Conservation (phyloP, 441 rosid species). For the Biscutella laevigata region DNA sequence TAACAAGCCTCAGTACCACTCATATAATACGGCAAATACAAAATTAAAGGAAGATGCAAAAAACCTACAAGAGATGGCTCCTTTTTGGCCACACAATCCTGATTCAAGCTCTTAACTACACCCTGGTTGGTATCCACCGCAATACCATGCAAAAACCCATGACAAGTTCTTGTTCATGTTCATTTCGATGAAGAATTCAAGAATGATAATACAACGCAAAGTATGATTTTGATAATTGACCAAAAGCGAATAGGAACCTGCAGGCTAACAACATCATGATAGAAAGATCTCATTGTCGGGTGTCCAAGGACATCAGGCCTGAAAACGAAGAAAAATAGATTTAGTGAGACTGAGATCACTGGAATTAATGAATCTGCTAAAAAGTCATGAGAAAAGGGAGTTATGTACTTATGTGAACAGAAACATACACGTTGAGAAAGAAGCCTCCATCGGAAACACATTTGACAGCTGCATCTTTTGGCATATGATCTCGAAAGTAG, state of each 20-base stretch:
- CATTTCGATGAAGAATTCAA: background rate
- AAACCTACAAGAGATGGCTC: constrained; percentile 50
- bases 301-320: constrained; percentile 73
- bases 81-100: constrained; percentile 42
- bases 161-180: constrained; percentile 6
- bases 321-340: constrained; percentile 29
- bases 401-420: background rate
- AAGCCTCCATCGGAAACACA: constrained; percentile 90
- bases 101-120: constrained; percentile 49
- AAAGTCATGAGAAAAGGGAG: background rate
- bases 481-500: constrained; percentile 53
- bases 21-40: background rate
- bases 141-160: constrained; percentile 1
- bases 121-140: constrained; percentile 44
- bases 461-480: constrained; percentile 60
- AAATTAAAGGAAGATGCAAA: background rate
- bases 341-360: constrained; percentile 11
- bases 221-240: background rate
- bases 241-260: constrained; percentile 43
- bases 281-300: constrained; percentile 64
- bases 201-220: background rate
- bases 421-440: constrained; percentile 79
- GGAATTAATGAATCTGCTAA: background rate
- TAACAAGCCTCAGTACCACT: constrained; percentile 1
- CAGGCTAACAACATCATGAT: constrained; percentile 53